Base-by-base conservation (phyloP, 192 early-diverging fungal species). In the Coemansia sp. region DNA sequence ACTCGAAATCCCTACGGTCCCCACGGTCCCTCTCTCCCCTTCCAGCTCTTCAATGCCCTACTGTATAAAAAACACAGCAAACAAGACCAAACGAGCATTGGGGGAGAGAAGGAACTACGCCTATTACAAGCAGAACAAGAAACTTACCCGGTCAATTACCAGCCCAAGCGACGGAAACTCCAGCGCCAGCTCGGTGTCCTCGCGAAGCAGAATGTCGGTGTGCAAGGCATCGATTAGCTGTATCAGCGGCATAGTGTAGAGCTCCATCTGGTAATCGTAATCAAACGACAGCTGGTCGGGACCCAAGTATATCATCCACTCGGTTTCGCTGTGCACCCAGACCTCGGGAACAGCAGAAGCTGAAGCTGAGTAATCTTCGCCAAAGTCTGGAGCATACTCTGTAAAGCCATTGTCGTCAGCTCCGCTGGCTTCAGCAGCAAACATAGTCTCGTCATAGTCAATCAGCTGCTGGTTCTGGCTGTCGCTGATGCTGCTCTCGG, bases 241-340 rank as follows among this genome's bases (percentile, higher is more conserved):
- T 10, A 53, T 57, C 1, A 81, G 23, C 19, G 73, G 63, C 70
- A 81, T 76, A 10, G 40, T 54, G 23, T 75, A 72, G 56, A 81
- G 56, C 16, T 38, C 56, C 39, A 8, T 21, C 61, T 81, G 79
- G 54, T 69, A 57, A 13, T 75, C 70, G 5, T 23, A 23, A 15
- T 44, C 63, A 52, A 67, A 81, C 44, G 74, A 69, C 26, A 40
- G 53, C 61, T 81, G 79, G 19, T 52, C 61, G 1, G 70, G 73
- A 21, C 79, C 79, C 63, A 81, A 40, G 41, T 75, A 81, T 41
- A 72, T 57, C 74, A 81, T 67, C 79, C 79, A 81, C 56, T 81
- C 67, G 66, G 60, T 67, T 13, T 80, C 78, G 67, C 70, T 65
- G 40, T 54, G 64, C 47, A 81, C 73, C 79, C 79, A 81, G 6